phyloP scores from a whole-genome alignment of 768 basidiomycete species.

The Amanita pseudoporphyria region DNA sequence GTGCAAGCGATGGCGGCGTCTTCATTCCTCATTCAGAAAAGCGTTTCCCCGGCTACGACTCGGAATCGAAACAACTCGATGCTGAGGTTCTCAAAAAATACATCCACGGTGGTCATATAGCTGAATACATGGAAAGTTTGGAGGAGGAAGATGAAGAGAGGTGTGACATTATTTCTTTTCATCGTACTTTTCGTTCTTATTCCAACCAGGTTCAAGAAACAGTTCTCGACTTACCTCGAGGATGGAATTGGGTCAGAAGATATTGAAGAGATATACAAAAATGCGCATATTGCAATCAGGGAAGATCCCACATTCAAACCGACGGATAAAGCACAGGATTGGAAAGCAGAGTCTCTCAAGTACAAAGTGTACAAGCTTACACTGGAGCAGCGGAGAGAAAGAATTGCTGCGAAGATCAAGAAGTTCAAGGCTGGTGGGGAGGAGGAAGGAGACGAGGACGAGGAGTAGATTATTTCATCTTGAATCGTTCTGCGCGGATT shows the following conservation, averaged over 20 bases:
- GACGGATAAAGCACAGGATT: slow-evolving; percentile 82
- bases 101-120: slow-evolving; percentile 94
- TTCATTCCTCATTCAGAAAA: slow-evolving; percentile 97
- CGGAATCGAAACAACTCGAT: slow-evolving; percentile 87
- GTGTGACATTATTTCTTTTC: slow-evolving; percentile 25
- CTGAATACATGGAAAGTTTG: slow-evolving; percentile 98
- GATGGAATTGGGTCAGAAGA: slow-evolving; percentile 95
- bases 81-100: slow-evolving; percentile 95
- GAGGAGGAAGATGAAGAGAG: slow-evolving; percentile 99
- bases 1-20: slow-evolving; percentile 95
- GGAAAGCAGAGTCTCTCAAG: slow-evolving; percentile 80
- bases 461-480: slow-evolving; percentile 37
- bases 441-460: slow-evolving; percentile 45
- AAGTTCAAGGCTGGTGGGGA: slow-evolving; percentile 71
- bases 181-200: neutral
- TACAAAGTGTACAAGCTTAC: slow-evolving; percentile 62
- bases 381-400: slow-evolving; percentile 63
- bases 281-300: slow-evolving; percentile 92
- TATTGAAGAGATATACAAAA: slow-evolving; percentile 91
- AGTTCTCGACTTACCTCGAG: slow-evolving; percentile 91
- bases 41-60: slow-evolving; percentile 96
- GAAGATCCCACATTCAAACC: slow-evolving; percentile 90
- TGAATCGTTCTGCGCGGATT: slow-evolving; percentile 9
- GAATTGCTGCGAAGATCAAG: slow-evolving; percentile 83
- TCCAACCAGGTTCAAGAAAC: slow-evolving; percentile 80